Evolutionary conservation across 768 basidiomycete genomes (phyloP), one percentile per base, ranked within the genome.

Genomic region (Mycena sanguinolenta): DNA sequence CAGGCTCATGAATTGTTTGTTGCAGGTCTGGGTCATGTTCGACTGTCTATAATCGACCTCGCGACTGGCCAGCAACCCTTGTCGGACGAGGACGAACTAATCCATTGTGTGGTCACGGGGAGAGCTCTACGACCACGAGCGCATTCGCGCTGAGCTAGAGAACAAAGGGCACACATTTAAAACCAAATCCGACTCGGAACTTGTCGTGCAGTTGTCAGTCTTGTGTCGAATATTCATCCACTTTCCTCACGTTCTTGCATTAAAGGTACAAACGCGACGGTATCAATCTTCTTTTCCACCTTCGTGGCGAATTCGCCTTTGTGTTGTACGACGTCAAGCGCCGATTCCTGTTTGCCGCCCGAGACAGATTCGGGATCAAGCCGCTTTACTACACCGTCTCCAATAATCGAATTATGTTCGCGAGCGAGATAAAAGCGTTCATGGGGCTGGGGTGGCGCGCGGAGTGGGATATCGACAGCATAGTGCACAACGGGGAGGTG

Each of bases 251-350:
- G 30, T 17, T 25, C n/a, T n/a, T 34, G 10, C 32, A n/a, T 39
- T 50, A 3, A 4, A 58, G 61, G 16, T 63, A 63, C 46, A 58
- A 73, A 28, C 64, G 66, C 36, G 65, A 74, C 52, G 75, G 75
- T 1, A 28, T 74, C 49, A 63, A 70, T 52, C 65, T 73, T 10
- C 23, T 76, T 14, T 58, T 54, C n/a, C 46, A 66, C 32, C 59
- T 76, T 2, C 73, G 74, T 9, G 74, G 73, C 4, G 75, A 76
- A 44, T 76, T 70, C n/a, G 75, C 69, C 0, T 76, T 75, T 25
- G 69, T 75, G 9, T 50, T 75, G 34, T 75, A 74, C 55, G 75
- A 75, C 25, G 27, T 58, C 39, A 34, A 65, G 25, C 71, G 73
- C 0, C 64, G 74, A 5, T 44, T 71, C 4, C 36, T 70, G 30